Conservation (phyloP, 2,329 filamentous ascomycete genomes). For the Fusarium tjaetaba region DNA sequence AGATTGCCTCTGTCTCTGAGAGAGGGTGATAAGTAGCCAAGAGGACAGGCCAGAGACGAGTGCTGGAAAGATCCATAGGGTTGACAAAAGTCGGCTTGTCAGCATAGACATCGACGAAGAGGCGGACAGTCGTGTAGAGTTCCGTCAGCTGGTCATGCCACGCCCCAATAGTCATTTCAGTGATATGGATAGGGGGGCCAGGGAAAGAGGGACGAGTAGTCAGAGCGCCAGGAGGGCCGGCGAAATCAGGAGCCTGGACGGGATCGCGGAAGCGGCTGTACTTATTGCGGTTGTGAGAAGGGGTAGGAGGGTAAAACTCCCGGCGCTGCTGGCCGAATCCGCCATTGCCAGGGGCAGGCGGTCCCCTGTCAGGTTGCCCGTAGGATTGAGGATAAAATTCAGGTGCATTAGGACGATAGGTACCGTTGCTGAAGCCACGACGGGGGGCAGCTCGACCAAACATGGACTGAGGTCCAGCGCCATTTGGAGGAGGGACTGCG, state of each 20-base stretch:
- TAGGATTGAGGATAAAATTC: conserved; percentile 48
- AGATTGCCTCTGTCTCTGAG: conserved; percentile 50
- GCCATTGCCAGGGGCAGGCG: conserved; percentile 26
- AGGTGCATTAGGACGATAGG: conserved; percentile 48
- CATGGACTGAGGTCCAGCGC: conserved; percentile 3
- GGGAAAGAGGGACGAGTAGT: conserved; percentile 30
- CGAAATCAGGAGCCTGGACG: conserved; percentile 31
- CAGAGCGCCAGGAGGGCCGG: conserved; percentile 23
- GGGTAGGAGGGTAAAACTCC: conserved; percentile 46
- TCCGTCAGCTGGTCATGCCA: conserved; percentile 52
- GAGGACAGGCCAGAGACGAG: conserved; percentile 51
- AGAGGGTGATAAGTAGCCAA: conserved; percentile 52
- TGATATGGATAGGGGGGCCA: conserved; percentile 49
- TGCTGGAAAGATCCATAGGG: conserved; percentile 43
- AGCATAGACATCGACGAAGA: conserved; percentile 50
- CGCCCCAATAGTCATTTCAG: conserved; percentile 46
- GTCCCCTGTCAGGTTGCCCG: conserved; percentile 33
- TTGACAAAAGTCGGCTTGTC: conserved; percentile 45
- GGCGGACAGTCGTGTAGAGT: conserved; percentile 49
- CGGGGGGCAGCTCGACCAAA: conserved; percentile 41
- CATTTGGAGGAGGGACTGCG: conserved; percentile 20
- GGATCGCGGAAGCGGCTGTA: conserved; percentile 46
- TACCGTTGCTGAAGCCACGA: conserved; percentile 44
- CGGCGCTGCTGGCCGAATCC: conserved; percentile 38
- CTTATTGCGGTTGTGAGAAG: conserved; percentile 43